These are phyloP conservation scores for Penicillium italicum DNA, from an alignment of 2,329 filamentous ascomycete species.

Conservation along the genomic window DNA sequence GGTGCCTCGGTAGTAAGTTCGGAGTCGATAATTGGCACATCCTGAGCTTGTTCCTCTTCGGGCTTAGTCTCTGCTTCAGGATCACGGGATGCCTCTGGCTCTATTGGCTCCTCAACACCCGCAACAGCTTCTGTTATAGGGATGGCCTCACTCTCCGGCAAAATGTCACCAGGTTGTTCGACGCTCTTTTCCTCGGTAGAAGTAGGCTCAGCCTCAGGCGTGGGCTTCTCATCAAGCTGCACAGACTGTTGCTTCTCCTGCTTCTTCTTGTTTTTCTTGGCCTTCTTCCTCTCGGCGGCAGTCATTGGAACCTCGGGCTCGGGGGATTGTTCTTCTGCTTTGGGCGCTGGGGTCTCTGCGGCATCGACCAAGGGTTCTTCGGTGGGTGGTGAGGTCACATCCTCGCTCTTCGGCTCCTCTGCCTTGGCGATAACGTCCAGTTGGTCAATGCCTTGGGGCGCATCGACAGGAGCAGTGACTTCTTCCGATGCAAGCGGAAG, in stretches of 20 bases:
- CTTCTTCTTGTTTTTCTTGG: slow-evolving; percentile 41
- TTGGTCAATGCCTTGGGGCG: not conserved
- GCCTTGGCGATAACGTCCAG: not conserved
- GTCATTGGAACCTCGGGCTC: slow-evolving; percentile 15
- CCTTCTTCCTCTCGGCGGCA: slow-evolving; percentile 35
- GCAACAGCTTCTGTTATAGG: not conserved
- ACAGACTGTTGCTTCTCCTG: slow-evolving; percentile 18
- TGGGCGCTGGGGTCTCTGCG: not conserved
- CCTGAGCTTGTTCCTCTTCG: not conserved
- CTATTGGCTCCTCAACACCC: not conserved
- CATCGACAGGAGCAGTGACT: not conserved
- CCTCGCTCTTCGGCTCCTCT: slow-evolving; percentile 3
- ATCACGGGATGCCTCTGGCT: not conserved
- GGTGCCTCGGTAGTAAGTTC: not conserved
- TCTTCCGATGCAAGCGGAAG: not conserved
- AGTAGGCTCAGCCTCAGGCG: slow-evolving; percentile 2
- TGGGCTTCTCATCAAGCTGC: slow-evolving; percentile 10
- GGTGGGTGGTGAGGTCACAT: not conserved
- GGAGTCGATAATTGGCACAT: not conserved
- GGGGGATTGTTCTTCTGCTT: not conserved
- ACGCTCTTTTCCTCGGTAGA: not conserved
- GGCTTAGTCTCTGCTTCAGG: not conserved
- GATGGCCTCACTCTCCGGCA: not conserved
- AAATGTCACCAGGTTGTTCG: not conserved
- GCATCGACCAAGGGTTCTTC: not conserved